Percentiles rank a stretch among this genome's conserved stretches.
Conservation (phyloP, 75 land plant genomes). For the Cunninghamia lanceolata region DNA sequence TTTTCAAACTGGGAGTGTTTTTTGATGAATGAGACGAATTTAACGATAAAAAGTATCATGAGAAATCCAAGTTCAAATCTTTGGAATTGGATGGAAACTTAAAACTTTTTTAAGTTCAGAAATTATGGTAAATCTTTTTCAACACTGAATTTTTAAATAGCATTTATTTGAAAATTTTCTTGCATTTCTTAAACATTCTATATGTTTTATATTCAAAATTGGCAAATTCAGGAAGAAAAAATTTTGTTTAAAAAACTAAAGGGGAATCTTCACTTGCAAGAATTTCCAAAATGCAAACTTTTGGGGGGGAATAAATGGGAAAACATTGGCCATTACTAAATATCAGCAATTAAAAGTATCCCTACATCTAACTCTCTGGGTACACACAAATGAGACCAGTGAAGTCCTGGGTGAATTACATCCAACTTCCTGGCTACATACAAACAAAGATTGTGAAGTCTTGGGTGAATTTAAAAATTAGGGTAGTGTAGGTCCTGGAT, state of each 20-base stretch:
- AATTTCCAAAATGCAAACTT: background rate
- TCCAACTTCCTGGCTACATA: background rate
- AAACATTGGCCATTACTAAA: background rate
- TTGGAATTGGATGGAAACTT: background rate
- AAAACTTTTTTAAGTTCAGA: too few relatives aligned
- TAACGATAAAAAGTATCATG: background rate
- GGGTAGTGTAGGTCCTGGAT: background rate
- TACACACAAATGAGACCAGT: background rate
- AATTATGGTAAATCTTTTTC: background rate
- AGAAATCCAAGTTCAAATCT: background rate
- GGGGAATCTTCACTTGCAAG: background rate
- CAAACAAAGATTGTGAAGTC: background rate
- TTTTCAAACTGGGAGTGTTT: background rate
- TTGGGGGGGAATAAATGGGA: background rate
- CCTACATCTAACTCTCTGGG: background rate
- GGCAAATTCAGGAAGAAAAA: background rate
- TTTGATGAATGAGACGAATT: background rate
- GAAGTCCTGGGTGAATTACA: background rate
- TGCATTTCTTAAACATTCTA: background rate
- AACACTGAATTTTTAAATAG: background rate
- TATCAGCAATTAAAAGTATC: background rate
- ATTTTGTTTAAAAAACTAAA: background rate
- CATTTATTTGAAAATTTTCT: background rate
- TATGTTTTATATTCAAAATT: background rate
- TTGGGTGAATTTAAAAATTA: background rate